Base-by-base conservation (phyloP, 371 early-diverging fungal species). In the Mucor plumbeus region DNA sequence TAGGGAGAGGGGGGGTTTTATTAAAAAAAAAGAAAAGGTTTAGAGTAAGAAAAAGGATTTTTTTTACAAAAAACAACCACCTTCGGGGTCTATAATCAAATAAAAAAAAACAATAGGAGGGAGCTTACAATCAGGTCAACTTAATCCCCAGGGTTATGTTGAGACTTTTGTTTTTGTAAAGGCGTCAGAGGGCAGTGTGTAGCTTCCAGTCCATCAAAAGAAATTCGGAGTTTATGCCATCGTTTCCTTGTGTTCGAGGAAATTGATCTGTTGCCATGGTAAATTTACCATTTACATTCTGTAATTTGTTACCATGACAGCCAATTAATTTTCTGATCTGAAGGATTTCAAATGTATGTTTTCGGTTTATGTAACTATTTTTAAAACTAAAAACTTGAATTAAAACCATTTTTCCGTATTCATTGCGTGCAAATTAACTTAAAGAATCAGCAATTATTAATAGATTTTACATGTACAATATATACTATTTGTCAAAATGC, bases 1-100 rank as follows among this genome's bases (percentile, higher is more conserved):
- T 57, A 56, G 58, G 68, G 50, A 58, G 53, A 31, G 31, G 53
- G 53, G 68, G 68, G 53, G 36, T 62, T 62, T 36, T 50, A n/a
- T 64, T 64, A 64, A n/a, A 55, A 55, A 55, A 40, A 63, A 38
- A 54, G 34, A 36, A 39, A 21, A 59, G 40, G 59, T 21, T 35
- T n/a, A 59, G 40, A 14, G 53, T 53, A 53, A 53, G 31, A 53
- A 31, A 53, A 53, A 31, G 53, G 26, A 19, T 47, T 26, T 34
- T 56, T 26, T 56, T 56, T 56, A 35, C 35, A 56, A 59, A 58
- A 59, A 38, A n/a, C 34, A 59, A 59, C 21, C 39, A 59, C 59
- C 36, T 59, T 36, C 59, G 59, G 59, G 59, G 59, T 59, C 59
- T 40, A 39, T 40, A 59, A 59, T 40, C 34, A 2, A 17, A 44